These are phyloP conservation scores for Penstemon newberryi DNA, from an alignment of 257 asterid genomes.

Conservation along the genomic window DNA sequence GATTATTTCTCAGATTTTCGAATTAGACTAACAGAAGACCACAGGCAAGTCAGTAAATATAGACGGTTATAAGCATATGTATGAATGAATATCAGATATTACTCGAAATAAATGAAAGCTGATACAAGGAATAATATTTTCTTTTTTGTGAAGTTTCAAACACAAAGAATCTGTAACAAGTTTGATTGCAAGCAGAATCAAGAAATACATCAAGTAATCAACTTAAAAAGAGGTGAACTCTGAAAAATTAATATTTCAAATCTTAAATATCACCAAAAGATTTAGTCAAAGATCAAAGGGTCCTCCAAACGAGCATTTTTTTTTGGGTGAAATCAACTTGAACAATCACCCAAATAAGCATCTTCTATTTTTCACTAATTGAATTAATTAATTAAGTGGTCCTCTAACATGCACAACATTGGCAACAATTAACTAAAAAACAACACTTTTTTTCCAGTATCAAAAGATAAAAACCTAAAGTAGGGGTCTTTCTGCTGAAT, in stretches of 20 bases:
- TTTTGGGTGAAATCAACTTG: not conserved
- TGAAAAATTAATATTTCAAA: not conserved
- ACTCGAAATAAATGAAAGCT: too few species aligned
- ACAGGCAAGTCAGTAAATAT: not conserved
- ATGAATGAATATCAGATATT: not conserved
- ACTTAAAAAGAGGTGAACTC: not conserved
- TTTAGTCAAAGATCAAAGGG: too few species aligned
- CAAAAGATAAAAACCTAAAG: slow-evolving; percentile 47
- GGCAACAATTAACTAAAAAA: not conserved
- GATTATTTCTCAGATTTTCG: not conserved
- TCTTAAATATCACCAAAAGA: not conserved
- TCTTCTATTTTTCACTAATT: not conserved
- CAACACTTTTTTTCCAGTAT: not conserved
- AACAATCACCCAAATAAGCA: not conserved
- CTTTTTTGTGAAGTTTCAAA: too few species aligned
- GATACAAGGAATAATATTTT: too few species aligned
- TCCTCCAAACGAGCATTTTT: not conserved
- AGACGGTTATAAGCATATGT: not conserved
- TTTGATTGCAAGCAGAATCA: too few species aligned
- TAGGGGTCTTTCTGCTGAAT: slow-evolving; percentile 82
- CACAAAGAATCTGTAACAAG: too few species aligned
- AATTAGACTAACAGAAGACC: not conserved
- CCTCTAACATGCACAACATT: slow-evolving; percentile 8
- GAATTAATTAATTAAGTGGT: not conserved
- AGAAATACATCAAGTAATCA: slow-evolving; percentile 3